Conservation (phyloP, 2,329 filamentous ascomycete species). For the Epichloe festucae region DNA sequence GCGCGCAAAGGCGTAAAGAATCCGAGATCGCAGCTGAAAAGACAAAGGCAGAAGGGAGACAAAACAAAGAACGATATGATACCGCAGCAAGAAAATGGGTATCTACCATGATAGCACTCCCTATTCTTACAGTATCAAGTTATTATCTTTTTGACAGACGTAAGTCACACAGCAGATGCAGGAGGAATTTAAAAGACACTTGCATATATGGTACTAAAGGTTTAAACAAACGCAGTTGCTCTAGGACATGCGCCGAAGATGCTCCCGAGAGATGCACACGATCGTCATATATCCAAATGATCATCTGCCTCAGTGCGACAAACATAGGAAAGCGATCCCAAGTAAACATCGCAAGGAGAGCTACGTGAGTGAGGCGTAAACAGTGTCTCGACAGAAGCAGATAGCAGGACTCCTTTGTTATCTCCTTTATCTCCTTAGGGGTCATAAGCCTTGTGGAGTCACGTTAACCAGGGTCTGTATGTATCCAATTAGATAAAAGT, state of each 20-base stretch:
- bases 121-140: constrained; percentile 41
- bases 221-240: neutral
- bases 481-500: too few species aligned
- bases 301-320: too few species aligned
- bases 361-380: too few species aligned
- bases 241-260: constrained; percentile 1
- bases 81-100: constrained; percentile 32
- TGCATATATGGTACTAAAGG: neutral
- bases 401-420: too few species aligned
- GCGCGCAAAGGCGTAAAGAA: constrained; percentile 8
- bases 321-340: too few species aligned
- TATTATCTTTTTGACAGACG: constrained; percentile 39
- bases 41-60: constrained; percentile 13
- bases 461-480: too few species aligned
- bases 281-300: neutral
- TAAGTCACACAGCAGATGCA: constrained; percentile 17
- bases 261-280: neutral
- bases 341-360: too few species aligned
- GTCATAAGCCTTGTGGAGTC: too few species aligned
- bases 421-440: too few species aligned
- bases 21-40: constrained; percentile 10
- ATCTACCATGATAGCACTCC: constrained; percentile 36
- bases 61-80: constrained; percentile 31
- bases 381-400: too few species aligned
- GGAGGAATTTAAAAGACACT: neutral